Base-by-base conservation (phyloP, 2,329 filamentous ascomycete species). In the Rachicladosporium sp. region DNA sequence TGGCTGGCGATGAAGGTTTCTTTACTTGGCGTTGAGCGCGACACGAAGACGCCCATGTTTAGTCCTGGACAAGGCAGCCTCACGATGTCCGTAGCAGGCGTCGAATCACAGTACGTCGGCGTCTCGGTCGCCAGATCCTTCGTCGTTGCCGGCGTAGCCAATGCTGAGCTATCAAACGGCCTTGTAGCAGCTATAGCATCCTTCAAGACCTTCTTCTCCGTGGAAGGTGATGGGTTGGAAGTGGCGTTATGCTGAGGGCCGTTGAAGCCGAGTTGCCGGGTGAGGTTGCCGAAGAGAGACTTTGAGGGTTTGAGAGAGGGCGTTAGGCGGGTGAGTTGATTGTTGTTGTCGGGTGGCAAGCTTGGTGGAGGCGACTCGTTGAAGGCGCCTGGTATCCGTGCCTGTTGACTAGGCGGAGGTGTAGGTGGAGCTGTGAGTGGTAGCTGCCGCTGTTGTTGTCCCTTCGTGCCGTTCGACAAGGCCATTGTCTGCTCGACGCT, bases 341-440 rank as follows among this genome's bases (percentile, higher is more conserved):
- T 27, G 23, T 6, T 27, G 23, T 27, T 19, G 15, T 19, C 15
- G 15, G 15, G 3, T 19, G 15, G 3, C 15, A 7, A 27, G 23
- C 5, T 27, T 27, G 23, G 4, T 3, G 23, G 7, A 27, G 80
- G 77, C 1, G 79, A 80, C 38, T 80, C 74, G 33, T 44, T 47
- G 38, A 91, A 93, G 5, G 76, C 69, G 3, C 86, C 86, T 4
- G 86, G 86, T 76, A 93, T 86, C 5, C 65, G 43, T 38, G 50
- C 56, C 54, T 51, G 43, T 37, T 27, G 23, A 27, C 23, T 27
- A 27, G 23, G 23, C 7, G 23, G 23, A 6, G 23, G 23, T 27
- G 23, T 27, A 27, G 23, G 23, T 7, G 23, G 23, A 27, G 23
- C 23, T 27, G 23, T 27, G 3, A 27, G 23, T 7, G 23, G 23